Base-by-base conservation (phyloP, 148 eudicot species). In the Bassia scoparia region DNA sequence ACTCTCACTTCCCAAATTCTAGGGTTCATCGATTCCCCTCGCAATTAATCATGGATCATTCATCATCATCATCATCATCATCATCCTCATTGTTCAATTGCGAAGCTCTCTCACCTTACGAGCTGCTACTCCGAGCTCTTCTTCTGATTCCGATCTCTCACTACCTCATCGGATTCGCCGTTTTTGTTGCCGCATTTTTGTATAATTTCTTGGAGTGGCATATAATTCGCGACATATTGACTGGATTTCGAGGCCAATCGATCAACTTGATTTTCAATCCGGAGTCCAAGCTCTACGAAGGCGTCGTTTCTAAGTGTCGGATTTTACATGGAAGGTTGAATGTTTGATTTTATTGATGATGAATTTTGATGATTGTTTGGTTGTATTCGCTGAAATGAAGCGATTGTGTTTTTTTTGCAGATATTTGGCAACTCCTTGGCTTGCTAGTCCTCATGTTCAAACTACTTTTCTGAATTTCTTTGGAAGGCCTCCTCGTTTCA, bases 351-450 rank as follows among this genome's bases (percentile, higher is more conserved):
- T 10, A 5, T 61, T n/a, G 49, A 30, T 49, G 18, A 14, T 60
- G 9, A 3, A 49, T 15, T 67, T 56, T 33, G 4, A 18, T 5
- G 37, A 34, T 16, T 38, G 68, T 33, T 33, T 24, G 29, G 10
- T 23, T 13, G 18, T 30, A 56, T 62, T 43, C 26, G 43, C 29
- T 72, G 34, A 10, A 15, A 63, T 55, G 20, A 49, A 15, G 11
- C 26, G 17, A 38, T 17, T 59, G 58, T 23, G 62, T 66, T 74
- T 50, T 10, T 54, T 62, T 61, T 73, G 79, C 72, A 94, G 98
- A 88, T 91, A 91, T 81, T 86, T 87, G 84, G 84, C 86, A 10
- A 95, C 98, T 14, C 96, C 96, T 0, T 95, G 98, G 98, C 90
- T 95, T 62, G 86, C 96, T 5, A 95, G 97, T 78, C 97, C 98